Conservation (phyloP, 2,329 filamentous ascomycete species). For the Saccharata proteae region DNA sequence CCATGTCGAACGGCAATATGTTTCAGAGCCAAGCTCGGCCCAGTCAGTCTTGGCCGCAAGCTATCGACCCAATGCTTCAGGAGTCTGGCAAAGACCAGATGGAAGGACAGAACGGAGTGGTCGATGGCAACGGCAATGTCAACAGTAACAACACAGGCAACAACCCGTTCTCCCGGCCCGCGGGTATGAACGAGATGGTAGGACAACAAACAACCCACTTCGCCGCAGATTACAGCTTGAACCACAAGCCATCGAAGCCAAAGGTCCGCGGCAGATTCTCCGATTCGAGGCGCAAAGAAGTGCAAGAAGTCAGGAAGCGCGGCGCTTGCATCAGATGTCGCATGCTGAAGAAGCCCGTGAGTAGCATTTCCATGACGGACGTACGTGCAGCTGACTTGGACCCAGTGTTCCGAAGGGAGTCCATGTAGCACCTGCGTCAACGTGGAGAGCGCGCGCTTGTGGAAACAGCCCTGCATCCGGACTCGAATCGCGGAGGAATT, state of each 20-base stretch:
- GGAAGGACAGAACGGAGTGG: slow-evolving; percentile 5
- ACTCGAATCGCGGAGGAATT: slow-evolving; percentile 47
- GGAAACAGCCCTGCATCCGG: slow-evolving; percentile 48
- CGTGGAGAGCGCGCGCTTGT: slow-evolving; percentile 48
- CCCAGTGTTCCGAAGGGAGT: slow-evolving; percentile 43
- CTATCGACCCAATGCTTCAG: slow-evolving; percentile 11
- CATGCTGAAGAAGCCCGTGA: slow-evolving; percentile 48
- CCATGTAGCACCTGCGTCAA: slow-evolving; percentile 47
- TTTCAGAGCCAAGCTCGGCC: slow-evolving; percentile 20
- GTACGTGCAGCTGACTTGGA: too few relatives aligned
- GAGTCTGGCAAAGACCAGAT: slow-evolving; percentile 20
- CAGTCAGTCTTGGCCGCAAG: slow-evolving; percentile 11
- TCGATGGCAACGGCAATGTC: too few relatives aligned
- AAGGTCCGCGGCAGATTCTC: slow-evolving; percentile 46
- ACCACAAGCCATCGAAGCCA: slow-evolving; percentile 26
- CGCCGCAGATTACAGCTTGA: slow-evolving; percentile 27
- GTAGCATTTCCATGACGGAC: slow-evolving; percentile 1
- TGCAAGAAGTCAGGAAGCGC: slow-evolving; percentile 46
- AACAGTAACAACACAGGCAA: too few relatives aligned
- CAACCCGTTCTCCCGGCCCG: too few relatives aligned
- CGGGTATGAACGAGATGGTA: too few relatives aligned
- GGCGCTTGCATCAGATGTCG: slow-evolving; percentile 51
- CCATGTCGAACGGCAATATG: slow-evolving; percentile 17
- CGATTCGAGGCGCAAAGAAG: slow-evolving; percentile 44
- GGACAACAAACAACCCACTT: slow-evolving; percentile 15